phyloP scores from a whole-genome alignment of 441 rosid genomes.

The Raphanus hybrid region DNA sequence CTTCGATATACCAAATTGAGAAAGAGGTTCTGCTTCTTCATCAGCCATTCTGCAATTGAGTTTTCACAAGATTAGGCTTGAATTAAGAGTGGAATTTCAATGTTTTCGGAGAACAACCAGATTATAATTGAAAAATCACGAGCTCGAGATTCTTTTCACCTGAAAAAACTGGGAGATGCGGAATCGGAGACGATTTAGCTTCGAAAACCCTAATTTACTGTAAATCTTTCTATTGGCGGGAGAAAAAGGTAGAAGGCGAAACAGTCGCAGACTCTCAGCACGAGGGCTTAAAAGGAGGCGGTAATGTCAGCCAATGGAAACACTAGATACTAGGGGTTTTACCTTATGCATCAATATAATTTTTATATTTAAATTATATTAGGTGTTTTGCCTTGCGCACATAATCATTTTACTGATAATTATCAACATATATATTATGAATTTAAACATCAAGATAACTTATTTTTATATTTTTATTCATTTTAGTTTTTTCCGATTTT shows the following conservation, averaged over 20 bases:
- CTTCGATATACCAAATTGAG: constrained; percentile 71
- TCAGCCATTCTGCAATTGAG: constrained; percentile 54
- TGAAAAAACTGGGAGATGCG: neutral
- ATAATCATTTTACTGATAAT: too few species aligned
- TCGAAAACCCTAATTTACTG: constrained; percentile 24
- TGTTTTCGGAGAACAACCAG: neutral
- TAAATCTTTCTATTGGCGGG: constrained; percentile 29
- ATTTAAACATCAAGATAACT: too few species aligned
- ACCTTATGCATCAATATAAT: too few species aligned
- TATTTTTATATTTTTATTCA: too few species aligned
- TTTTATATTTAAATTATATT: too few species aligned
- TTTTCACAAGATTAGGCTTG: neutral
- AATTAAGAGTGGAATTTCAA: neutral
- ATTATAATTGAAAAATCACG: neutral
- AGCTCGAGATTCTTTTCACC: constrained; percentile 10
- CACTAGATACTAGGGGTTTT: too few species aligned
- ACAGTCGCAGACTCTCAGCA: neutral
- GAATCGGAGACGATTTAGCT: neutral
- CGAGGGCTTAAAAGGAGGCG: neutral
- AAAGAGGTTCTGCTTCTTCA: constrained; percentile 47
- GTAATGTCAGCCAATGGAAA: constrained; percentile 20
- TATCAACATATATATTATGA: too few species aligned
- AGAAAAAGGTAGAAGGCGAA: constrained; percentile 3
- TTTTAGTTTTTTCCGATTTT: too few species aligned
- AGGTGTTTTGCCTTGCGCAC: too few species aligned